Evolutionary conservation across 2,329 filamentous ascomycete species (phyloP).

Genomic region (Elsinoe perseae): DNA sequence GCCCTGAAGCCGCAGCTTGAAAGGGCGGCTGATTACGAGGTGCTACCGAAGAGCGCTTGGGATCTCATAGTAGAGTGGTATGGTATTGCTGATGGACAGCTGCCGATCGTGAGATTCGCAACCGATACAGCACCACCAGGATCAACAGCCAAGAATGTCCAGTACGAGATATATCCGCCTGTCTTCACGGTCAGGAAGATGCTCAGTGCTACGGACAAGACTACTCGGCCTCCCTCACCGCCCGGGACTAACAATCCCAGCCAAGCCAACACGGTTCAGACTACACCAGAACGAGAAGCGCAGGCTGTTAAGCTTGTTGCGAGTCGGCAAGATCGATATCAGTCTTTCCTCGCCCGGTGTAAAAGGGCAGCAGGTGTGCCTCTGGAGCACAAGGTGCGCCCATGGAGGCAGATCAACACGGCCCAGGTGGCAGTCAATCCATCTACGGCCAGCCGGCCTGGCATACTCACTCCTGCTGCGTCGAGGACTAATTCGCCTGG

Average conservation of each 20-base stretch:
- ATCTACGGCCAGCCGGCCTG: constrained; percentile 24
- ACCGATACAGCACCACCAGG: constrained; percentile 64
- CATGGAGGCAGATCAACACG: constrained; percentile 60
- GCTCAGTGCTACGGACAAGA: constrained; percentile 48
- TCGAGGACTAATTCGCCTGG: constrained; percentile 39
- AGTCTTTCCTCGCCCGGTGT: constrained; percentile 66
- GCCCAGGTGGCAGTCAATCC: constrained; percentile 25
- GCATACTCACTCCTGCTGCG: constrained; percentile 39
- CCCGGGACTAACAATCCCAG: constrained; percentile 13
- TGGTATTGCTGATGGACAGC: constrained; percentile 60
- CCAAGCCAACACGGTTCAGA: constrained; percentile 12
- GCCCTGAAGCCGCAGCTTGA: constrained; percentile 61
- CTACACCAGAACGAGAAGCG: constrained; percentile 29
- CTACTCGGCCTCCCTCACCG: constrained; percentile 17
- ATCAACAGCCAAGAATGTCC: constrained; percentile 53
- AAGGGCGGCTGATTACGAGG: constrained; percentile 62
- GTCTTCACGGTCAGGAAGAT: constrained; percentile 80
- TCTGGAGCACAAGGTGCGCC: constrained; percentile 62
- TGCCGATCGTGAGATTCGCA: constrained; percentile 65
- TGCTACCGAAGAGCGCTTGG: constrained; percentile 76
- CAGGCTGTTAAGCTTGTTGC: constrained; percentile 60
- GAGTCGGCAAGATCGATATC: constrained; percentile 61
- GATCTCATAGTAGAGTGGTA: constrained; percentile 75
- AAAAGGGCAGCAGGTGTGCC: constrained; percentile 65
- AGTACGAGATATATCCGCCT: constrained; percentile 78